phyloP scores from a whole-genome alignment of 140 eudicot species.

The Flaveria floridana region DNA sequence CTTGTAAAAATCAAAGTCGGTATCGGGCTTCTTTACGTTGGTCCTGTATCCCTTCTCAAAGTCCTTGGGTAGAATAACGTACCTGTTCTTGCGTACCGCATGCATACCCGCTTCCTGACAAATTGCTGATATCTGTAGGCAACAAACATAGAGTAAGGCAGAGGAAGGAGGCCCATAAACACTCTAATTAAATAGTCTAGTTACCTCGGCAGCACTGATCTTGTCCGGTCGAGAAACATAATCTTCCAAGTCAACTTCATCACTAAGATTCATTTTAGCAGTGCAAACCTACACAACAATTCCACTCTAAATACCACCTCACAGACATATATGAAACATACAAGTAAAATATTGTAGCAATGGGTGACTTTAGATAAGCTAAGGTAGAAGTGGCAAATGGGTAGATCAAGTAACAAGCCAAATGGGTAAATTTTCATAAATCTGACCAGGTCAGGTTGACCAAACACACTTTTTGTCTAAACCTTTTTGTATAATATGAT shows the following conservation, averaged over 20 bases:
- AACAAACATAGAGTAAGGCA: slow-evolving; percentile 15
- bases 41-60: slow-evolving; percentile 92
- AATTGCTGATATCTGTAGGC: slow-evolving; percentile 75
- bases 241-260: slow-evolving; percentile 88
- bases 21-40: slow-evolving; percentile 88
- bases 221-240: slow-evolving; percentile 81
- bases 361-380: not conserved
- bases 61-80: slow-evolving; percentile 87
- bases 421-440: not conserved
- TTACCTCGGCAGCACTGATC: slow-evolving; percentile 68
- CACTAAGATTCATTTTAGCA: slow-evolving; percentile 76
- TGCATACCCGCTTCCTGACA: slow-evolving; percentile 95
- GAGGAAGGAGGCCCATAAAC: not conserved
- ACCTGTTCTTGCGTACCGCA: slow-evolving; percentile 90
- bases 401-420: not conserved
- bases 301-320: not conserved
- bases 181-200: not conserved
- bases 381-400: not conserved
- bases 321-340: not conserved
- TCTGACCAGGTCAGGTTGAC: not conserved
- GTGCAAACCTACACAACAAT: slow-evolving; percentile 59
- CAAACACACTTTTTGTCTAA: not conserved
- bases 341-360: not conserved
- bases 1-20: slow-evolving; percentile 93
- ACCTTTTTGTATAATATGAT: not conserved